These are phyloP conservation scores for Fusarium goolgardi DNA, from an alignment of 2,329 filamentous ascomycete species.

Conservation along the genomic window DNA sequence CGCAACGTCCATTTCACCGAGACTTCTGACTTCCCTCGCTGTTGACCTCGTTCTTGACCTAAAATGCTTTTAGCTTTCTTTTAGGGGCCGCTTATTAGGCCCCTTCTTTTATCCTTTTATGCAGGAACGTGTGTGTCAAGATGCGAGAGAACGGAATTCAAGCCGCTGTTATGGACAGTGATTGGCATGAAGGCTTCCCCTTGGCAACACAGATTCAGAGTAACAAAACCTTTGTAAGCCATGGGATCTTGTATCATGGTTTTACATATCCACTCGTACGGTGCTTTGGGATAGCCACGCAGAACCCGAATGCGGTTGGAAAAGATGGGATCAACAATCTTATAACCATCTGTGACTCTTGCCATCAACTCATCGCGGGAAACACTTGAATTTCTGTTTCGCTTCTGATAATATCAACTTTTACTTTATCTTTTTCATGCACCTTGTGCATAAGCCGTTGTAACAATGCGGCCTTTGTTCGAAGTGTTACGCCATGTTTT, in stretches of 20 bases:
- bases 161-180: slow-evolving; percentile 1
- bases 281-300: background rate
- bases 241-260: background rate
- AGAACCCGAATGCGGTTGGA: slow-evolving; percentile 27
- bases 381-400: background rate
- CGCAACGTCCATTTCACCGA: background rate
- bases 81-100: no score
- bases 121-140: slow-evolving; percentile 14
- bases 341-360: slow-evolving; percentile 25
- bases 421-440: slow-evolving; percentile 10
- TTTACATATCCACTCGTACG: background rate
- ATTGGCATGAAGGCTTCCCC: slow-evolving; percentile 36
- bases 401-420: background rate
- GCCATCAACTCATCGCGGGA: background rate
- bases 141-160: slow-evolving; percentile 18
- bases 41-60: background rate
- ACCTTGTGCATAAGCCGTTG: background rate
- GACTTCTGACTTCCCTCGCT: background rate
- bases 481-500: slow-evolving; percentile 22
- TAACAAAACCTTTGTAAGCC: slow-evolving; percentile 29
- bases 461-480: slow-evolving; percentile 29
- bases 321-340: slow-evolving; percentile 1
- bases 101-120: slow-evolving; percentile 17
- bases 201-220: slow-evolving; percentile 35
- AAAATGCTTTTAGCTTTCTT: slow-evolving; percentile 7